These are phyloP conservation scores for Malus fusca DNA, from an alignment of 306 rosid genomes.

Conservation along the genomic window DNA sequence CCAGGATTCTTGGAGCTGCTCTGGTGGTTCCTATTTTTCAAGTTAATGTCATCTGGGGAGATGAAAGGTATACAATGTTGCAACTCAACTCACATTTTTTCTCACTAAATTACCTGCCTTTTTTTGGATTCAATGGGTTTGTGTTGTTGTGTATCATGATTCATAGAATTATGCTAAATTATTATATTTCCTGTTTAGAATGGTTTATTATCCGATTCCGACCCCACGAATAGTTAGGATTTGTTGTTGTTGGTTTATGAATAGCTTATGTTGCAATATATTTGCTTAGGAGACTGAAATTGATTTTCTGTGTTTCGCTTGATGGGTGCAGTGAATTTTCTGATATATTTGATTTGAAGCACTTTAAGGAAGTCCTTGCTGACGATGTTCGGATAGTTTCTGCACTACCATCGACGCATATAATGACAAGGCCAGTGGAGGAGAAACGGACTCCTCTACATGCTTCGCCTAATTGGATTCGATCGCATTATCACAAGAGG, in stretches of 20 bases:
- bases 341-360: slow-evolving; percentile 90
- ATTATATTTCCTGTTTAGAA: neutral
- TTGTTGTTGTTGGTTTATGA: neutral
- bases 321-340: slow-evolving; percentile 74
- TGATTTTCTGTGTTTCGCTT: slow-evolving; percentile 7
- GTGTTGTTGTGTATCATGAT: neutral
- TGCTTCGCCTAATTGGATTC: slow-evolving; percentile 78
- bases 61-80: slow-evolving; percentile 61
- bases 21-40: slow-evolving; percentile 91
- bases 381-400: slow-evolving; percentile 76
- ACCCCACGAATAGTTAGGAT: neutral
- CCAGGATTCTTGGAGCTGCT: slow-evolving; percentile 95
- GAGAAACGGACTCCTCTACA: slow-evolving; percentile 72
- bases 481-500: slow-evolving; percentile 62
- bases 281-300: neutral
- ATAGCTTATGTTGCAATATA: neutral
- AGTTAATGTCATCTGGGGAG: slow-evolving; percentile 97
- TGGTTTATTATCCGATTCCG: neutral
- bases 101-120: neutral
- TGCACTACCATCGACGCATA: slow-evolving; percentile 81
- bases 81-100: neutral
- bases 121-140: neutral
- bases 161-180: neutral
- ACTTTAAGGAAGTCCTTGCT: slow-evolving; percentile 73
- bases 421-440: slow-evolving; percentile 74